These are phyloP conservation scores for Arthrobotrys musiformis DNA, from an alignment of 2,329 filamentous ascomycete genomes.

Conservation along the genomic window DNA sequence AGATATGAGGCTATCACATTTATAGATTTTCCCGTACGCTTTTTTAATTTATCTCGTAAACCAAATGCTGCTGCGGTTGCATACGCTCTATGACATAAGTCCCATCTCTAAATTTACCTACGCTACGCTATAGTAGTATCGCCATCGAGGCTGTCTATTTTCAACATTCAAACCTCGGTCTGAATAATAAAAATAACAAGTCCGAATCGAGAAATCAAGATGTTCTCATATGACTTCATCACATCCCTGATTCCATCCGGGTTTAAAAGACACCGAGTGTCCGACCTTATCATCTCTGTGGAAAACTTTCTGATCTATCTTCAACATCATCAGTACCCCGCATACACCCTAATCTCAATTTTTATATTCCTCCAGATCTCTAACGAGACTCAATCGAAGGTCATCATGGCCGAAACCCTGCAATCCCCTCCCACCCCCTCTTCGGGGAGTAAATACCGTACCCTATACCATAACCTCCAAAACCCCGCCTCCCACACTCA, in stretches of 20 bases:
- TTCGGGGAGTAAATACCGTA: constrained; percentile 8
- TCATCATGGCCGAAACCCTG: no score
- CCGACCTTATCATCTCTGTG: background rate
- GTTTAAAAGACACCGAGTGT: background rate
- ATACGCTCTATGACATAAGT: no score
- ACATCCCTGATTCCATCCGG: background rate
- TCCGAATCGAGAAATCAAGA: no score
- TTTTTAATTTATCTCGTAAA: no score
- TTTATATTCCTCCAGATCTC: background rate
- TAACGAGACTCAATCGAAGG: background rate
- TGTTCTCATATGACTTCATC: background rate
- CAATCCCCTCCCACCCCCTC: background rate
- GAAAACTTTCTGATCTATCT: background rate
- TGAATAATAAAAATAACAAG: no score
- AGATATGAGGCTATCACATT: no score
- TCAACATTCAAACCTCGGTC: background rate
- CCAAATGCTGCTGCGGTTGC: no score
- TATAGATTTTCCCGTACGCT: no score
- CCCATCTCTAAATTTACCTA: no score
- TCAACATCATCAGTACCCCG: background rate
- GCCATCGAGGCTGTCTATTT: no score
- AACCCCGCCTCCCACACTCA: constrained; percentile 1
- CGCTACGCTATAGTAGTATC: no score
- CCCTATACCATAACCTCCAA: constrained; percentile 28
- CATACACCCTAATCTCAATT: background rate